Evolutionary conservation across 805 yeast species (phyloP).

Genomic region (Jamesozyma piceae): DNA sequence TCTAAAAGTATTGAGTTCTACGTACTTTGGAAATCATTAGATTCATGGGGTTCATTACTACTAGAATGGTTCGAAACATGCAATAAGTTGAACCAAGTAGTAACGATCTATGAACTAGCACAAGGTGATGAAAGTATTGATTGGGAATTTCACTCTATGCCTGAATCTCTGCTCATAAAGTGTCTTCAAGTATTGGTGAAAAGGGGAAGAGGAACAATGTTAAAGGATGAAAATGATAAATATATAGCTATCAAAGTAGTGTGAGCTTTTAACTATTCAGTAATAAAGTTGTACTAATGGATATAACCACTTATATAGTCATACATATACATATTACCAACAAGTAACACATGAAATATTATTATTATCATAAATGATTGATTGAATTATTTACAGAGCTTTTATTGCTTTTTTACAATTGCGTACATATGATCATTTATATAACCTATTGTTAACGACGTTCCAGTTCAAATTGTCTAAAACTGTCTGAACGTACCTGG

Average conservation of each 20-base stretch:
- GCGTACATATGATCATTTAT: no score
- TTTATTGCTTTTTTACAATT: no score
- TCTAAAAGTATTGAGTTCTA: slow-evolving; percentile 25
- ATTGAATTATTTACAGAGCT: no score
- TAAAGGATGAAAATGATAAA: slow-evolving; percentile 56
- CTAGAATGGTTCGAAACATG: slow-evolving; percentile 65
- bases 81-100: slow-evolving; percentile 67
- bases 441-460: slow-evolving; percentile 43
- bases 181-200: slow-evolving; percentile 52
- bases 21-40: slow-evolving; percentile 60
- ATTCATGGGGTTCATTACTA: slow-evolving; percentile 57
- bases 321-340: slow-evolving; percentile 5
- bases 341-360: no score
- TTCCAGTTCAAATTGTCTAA: slow-evolving; percentile 83
- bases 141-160: slow-evolving; percentile 57
- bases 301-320: slow-evolving; percentile 2
- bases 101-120: slow-evolving; percentile 74
- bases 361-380: slow-evolving; percentile 3
- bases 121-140: slow-evolving; percentile 49
- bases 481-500: slow-evolving; percentile 59
- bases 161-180: slow-evolving; percentile 42
- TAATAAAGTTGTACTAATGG: no score
- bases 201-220: slow-evolving; percentile 61
- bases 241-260: slow-evolving; percentile 74
- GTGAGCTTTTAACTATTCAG: no score